Percentiles rank a stretch among this genome's conserved stretches.
Evolutionary conservation across 1,139 yeast genomes (phyloP).

Genomic region (Diutina mesorugosa): DNA sequence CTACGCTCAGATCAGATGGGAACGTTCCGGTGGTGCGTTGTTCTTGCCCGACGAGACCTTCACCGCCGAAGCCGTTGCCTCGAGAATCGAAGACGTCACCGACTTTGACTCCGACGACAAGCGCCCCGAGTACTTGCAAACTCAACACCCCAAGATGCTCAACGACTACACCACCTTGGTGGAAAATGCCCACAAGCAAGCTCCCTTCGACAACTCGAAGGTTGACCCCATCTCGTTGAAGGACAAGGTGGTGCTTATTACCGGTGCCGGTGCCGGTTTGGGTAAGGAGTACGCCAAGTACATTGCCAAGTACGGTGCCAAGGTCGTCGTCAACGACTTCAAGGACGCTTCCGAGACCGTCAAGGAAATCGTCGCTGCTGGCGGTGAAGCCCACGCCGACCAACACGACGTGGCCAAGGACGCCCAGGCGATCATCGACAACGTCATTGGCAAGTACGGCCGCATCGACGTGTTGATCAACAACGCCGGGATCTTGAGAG

Average conservation of each 20-base stretch:
- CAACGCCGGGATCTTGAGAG: slow-evolving; percentile 92
- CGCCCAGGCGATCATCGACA: slow-evolving; percentile 64
- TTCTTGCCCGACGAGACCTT: slow-evolving; percentile 69
- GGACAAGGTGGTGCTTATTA: slow-evolving; percentile 78
- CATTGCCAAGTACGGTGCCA: slow-evolving; percentile 87
- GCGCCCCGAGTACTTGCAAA: slow-evolving; percentile 35
- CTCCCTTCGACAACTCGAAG: slow-evolving; percentile 43
- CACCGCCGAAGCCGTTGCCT: slow-evolving; percentile 77
- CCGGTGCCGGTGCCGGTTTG: slow-evolving; percentile 94
- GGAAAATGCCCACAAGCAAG: slow-evolving; percentile 36
- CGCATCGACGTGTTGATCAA: slow-evolving; percentile 77
- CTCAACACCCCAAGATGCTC: slow-evolving; percentile 53
- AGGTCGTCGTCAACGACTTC: slow-evolving; percentile 88
- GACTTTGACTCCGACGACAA: slow-evolving; percentile 45
- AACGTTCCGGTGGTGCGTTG: slow-evolving; percentile 75
- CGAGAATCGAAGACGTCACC: slow-evolving; percentile 50
- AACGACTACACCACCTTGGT: slow-evolving; percentile 49
- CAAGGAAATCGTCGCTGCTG: slow-evolving; percentile 62
- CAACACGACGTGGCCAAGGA: slow-evolving; percentile 71
- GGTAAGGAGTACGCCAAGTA: slow-evolving; percentile 83
- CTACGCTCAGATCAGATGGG: slow-evolving; percentile 90
- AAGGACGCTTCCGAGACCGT: slow-evolving; percentile 67
- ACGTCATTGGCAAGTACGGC: slow-evolving; percentile 70
- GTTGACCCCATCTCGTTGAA: slow-evolving; percentile 45
- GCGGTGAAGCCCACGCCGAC: slow-evolving; percentile 78